Conservation (phyloP, 2,329 filamentous ascomycete species). For the Diplodia seriata region DNA sequence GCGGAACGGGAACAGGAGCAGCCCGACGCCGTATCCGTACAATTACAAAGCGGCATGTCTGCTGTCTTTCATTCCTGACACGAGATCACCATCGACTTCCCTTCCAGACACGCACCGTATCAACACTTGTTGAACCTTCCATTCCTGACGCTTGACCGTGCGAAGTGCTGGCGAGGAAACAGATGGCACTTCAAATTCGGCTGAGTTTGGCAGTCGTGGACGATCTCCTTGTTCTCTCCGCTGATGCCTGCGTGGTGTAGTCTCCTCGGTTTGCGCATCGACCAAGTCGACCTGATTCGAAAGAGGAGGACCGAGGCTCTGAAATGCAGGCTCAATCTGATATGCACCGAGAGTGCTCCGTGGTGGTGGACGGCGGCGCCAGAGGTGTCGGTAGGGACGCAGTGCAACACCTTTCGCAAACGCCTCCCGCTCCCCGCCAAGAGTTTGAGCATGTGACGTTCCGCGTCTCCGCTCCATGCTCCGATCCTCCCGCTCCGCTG, state of each 20-base stretch:
- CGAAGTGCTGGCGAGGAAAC: neutral
- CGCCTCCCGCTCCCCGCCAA: conserved; percentile 18
- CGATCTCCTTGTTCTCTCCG: neutral
- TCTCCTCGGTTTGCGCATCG: neutral
- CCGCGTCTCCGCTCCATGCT: conserved; percentile 20
- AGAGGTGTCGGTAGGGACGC: neutral
- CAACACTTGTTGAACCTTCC: neutral
- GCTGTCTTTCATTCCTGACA: neutral
- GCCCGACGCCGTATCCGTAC: neutral
- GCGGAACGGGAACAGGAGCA: neutral
- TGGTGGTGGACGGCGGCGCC: neutral
- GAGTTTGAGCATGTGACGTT: conserved; percentile 2
- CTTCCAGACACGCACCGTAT: neutral
- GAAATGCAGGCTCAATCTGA: too few relatives aligned
- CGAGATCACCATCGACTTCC: neutral
- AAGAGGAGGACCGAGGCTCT: too few relatives aligned
- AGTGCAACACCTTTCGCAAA: neutral
- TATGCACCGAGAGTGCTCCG: neutral
- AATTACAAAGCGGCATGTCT: neutral
- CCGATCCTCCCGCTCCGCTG: conserved; percentile 13
- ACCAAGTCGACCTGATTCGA: neutral
- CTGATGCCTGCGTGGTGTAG: neutral
- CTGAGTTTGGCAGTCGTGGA: neutral
- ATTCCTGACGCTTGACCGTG: neutral
- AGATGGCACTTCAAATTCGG: neutral